Base-by-base conservation (phyloP, 2,329 filamentous ascomycete genomes). In the Xylariaceae sp. region DNA sequence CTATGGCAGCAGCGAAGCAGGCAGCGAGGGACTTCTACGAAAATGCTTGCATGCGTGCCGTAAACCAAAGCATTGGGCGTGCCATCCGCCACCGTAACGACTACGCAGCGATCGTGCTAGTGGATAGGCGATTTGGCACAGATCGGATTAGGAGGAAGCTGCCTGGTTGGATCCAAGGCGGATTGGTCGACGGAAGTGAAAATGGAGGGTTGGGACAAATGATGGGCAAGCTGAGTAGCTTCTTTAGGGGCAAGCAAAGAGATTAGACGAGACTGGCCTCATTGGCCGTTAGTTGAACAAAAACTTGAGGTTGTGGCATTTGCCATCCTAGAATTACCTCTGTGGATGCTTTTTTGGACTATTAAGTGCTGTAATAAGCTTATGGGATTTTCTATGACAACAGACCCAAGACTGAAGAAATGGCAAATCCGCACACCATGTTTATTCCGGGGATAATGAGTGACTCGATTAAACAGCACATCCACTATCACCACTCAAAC, bases 41-140 rank as follows among this genome's bases (percentile, higher is more conserved):
- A 70, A 97, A 97, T 68, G 85, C 91, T 0, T 97, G 92, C 70
- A 97, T 99, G 92, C 82, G 94, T 32, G 91, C 92, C 4, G 94
- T 99, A 4, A 99, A 99, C 70, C 94, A 99, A 76, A 94, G 91
- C 67, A 92, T 99, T 62, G 94, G 94, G 1, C 80, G 94, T 53
- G 94, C 92, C 1, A 97, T 99, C 64, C 80, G 94, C 40, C 94
- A 99, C 69, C 82, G 81, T 50, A 84, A 83, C 20, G 94, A 99
- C 73, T 97, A 96, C 73, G 94, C 94, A 4, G 86, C 89, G 13
- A 97, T 99, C 59, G 74, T 97, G 51, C 81, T 99, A 67, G 77
- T 94, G 27, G 94, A 99, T 72, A 79, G 82, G 59, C 79, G 94
- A 45, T 99, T 94, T 72, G 82, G 80, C n/a, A 84, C 81, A 23